Percentiles rank a stretch among this genome's conserved stretches.
Evolutionary conservation across 2,329 filamentous ascomycete species (phyloP).

Genomic region (Colletotrichum sp.): DNA sequence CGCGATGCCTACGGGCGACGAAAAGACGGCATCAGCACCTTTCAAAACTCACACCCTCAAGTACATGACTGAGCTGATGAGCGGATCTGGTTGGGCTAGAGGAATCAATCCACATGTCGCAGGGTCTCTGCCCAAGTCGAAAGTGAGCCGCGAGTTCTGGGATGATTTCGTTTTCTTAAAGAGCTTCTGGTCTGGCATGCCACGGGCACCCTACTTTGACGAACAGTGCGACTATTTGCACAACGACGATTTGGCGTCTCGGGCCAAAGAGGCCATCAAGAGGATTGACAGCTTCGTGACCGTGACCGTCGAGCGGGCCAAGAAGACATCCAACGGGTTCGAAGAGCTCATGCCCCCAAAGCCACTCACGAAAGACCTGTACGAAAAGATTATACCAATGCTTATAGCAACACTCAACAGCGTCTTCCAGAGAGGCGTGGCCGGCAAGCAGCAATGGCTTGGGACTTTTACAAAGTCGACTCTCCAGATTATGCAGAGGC

Average conservation of each 20-base stretch:
- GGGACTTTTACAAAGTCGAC: constrained; percentile 1
- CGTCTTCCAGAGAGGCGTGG: background rate
- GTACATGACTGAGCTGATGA: constrained; percentile 1
- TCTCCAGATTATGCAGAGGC: constrained; percentile 12
- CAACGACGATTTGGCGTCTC: background rate
- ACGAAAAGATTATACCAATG: background rate
- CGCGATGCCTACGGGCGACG: background rate
- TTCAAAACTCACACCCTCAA: background rate
- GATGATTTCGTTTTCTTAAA: background rate
- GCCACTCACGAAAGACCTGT: background rate
- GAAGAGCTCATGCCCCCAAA: background rate
- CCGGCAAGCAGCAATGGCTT: background rate
- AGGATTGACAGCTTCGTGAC: background rate
- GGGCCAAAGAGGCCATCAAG: background rate
- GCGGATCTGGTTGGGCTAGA: background rate
- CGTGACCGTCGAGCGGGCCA: background rate
- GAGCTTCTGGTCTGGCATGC: background rate
- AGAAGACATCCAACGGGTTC: background rate
- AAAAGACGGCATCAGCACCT: background rate
- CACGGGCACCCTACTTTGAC: background rate
- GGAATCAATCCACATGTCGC: background rate
- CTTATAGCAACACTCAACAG: background rate
- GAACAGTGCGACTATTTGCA: constrained; percentile 8
- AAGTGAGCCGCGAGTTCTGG: background rate
- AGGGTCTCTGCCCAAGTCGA: background rate